These are phyloP conservation scores for Fusarium guadeloupense DNA, from an alignment of 2,329 filamentous ascomycete species.

Conservation along the genomic window DNA sequence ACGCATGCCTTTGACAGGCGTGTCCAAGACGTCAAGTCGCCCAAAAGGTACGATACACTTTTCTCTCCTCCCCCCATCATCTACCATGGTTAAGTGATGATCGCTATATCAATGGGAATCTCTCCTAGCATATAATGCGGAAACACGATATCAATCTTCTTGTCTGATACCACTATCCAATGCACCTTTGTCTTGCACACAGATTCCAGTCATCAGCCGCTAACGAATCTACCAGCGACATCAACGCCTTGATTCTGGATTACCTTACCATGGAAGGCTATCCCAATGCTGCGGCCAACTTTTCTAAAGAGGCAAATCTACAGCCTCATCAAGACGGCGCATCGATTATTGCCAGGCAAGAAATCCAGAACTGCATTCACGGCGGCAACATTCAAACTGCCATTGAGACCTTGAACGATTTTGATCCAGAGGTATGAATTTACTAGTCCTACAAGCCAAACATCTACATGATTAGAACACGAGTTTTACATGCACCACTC, in stretches of 20 bases:
- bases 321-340: conserved; percentile 75
- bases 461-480: conserved; percentile 83
- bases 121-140: conserved; percentile 97
- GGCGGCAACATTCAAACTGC: conserved; percentile 85
- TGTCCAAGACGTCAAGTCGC: conserved; percentile 83
- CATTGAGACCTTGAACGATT: conserved; percentile 86
- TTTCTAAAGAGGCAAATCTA: conserved; percentile 92
- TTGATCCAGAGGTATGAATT: conserved; percentile 86
- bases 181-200: conserved; percentile 5
- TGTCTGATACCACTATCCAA: conserved; percentile 58
- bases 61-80: not conserved
- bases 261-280: conserved; percentile 97
- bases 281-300: conserved; percentile 89
- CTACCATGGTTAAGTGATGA: conserved; percentile 70
- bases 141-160: conserved; percentile 77
- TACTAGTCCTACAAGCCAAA: conserved; percentile 48
- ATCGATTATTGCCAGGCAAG: conserved; percentile 79
- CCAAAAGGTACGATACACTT: conserved; percentile 79
- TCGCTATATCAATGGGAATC: conserved; percentile 99
- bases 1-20: conserved; percentile 81
- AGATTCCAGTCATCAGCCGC: conserved; percentile 22
- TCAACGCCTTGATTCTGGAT: conserved; percentile 94
- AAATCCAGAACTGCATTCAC: conserved; percentile 87
- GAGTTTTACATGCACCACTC: conserved; percentile 99
- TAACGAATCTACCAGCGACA: conserved; percentile 71